A percentile compares a stretch with the other conserved stretches of the same genome.
Evolutionary conservation across 2,329 filamentous ascomycete genomes (phyloP).

Genomic region (Pezicula rhizophila): DNA sequence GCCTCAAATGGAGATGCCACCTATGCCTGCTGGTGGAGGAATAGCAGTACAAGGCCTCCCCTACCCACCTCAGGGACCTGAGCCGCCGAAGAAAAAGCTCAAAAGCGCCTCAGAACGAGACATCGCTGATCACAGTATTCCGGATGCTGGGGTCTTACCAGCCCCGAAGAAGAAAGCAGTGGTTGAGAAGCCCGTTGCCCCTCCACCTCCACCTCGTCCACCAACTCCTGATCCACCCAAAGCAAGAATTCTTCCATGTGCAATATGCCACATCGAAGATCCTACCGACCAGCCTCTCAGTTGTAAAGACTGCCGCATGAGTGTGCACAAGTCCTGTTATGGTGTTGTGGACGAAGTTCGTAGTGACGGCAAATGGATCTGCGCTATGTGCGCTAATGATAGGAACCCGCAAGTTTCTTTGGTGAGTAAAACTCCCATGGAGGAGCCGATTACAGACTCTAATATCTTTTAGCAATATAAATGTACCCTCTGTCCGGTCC

Average conservation of each 20-base stretch:
- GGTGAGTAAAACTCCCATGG: slow-evolving; percentile 41
- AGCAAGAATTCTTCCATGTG: slow-evolving; percentile 73
- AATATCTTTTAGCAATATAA: slow-evolving; percentile 62
- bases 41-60: slow-evolving; percentile 15
- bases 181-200: slow-evolving; percentile 59
- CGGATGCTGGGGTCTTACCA: slow-evolving; percentile 17
- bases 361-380: slow-evolving; percentile 76
- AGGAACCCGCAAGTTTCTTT: slow-evolving; percentile 90
- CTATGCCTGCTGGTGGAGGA: slow-evolving; percentile 16
- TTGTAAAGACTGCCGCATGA: slow-evolving; percentile 83
- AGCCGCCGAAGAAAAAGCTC: slow-evolving; percentile 60
- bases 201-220: slow-evolving; percentile 48
- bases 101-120: slow-evolving; percentile 50
- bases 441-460: slow-evolving; percentile 22
- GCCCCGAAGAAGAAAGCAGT: slow-evolving; percentile 39
- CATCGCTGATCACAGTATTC: slow-evolving; percentile 40
- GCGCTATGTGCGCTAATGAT: slow-evolving; percentile 94
- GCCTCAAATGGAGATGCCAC: slow-evolving; percentile 3
- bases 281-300: slow-evolving; percentile 66
- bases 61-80: slow-evolving; percentile 29
- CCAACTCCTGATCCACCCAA: slow-evolving; percentile 71
- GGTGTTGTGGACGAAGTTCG: slow-evolving; percentile 67
- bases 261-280: slow-evolving; percentile 72
- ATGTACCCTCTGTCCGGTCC: slow-evolving; percentile 85
- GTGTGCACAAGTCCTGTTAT: slow-evolving; percentile 89